Evolutionary conservation across 306 rosid genomes (phyloP).

Genomic region (Malus fusca): DNA sequence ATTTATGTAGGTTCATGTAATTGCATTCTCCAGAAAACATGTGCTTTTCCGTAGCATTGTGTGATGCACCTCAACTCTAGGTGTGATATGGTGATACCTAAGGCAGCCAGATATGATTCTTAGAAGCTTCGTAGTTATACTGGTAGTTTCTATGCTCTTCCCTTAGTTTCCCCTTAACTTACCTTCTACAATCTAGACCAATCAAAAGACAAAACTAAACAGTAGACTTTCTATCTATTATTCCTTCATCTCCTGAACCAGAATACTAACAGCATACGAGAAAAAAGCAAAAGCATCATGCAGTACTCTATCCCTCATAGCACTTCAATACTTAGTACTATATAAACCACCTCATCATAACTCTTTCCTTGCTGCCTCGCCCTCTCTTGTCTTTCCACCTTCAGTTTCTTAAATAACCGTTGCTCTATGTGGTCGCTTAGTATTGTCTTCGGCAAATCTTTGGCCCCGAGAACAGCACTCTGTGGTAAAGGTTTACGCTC

Average conservation of each 20-base stretch:
- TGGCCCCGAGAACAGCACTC: constrained; percentile 98
- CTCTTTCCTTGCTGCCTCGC: constrained; percentile 81
- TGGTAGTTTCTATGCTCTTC: neutral
- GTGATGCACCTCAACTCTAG: neutral
- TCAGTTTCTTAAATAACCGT: constrained; percentile 56
- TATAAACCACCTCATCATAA: constrained; percentile 69
- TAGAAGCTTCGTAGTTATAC: neutral
- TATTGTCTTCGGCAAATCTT: constrained; percentile 84
- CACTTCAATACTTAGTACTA: neutral
- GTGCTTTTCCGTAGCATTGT: neutral
- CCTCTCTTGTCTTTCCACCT: constrained; percentile 75
- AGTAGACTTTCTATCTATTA: neutral
- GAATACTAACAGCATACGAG: neutral
- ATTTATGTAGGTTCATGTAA: neutral
- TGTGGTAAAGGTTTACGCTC: constrained; percentile 93
- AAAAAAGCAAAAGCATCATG: neutral
- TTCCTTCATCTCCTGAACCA: neutral
- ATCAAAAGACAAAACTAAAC: neutral
- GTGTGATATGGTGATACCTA: neutral
- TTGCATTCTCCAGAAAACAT: neutral
- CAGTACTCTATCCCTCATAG: neutral
- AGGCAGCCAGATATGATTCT: neutral
- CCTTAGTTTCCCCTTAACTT: neutral
- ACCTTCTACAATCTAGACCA: neutral
- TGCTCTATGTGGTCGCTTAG: constrained; percentile 90